A percentile compares a stretch with the other conserved stretches of the same genome.
Conservation (phyloP, 1,284 basidiomycete genomes). For the Caloboletus firmus region DNA sequence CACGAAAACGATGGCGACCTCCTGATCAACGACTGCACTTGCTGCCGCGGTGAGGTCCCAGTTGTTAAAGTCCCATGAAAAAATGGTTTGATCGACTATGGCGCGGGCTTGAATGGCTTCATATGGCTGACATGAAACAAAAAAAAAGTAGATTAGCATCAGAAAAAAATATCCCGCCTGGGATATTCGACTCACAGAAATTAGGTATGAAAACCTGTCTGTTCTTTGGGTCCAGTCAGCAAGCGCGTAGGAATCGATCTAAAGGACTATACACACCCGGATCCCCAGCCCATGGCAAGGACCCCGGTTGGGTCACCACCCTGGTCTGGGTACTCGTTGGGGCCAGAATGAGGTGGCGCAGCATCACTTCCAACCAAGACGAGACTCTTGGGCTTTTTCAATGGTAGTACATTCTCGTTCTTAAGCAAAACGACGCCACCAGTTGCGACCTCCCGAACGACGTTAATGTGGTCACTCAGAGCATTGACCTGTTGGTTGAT, state of each 20-base stretch:
- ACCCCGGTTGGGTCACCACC: conserved; percentile 51
- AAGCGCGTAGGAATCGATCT: background rate
- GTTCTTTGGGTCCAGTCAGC: conserved; percentile 30
- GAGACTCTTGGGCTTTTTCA: conserved; percentile 41
- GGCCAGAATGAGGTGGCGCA: conserved; percentile 52
- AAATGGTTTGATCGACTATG: conserved; percentile 32
- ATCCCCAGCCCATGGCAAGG: conserved; percentile 66
- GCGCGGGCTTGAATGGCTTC: conserved; percentile 42
- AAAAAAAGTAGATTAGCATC: background rate
- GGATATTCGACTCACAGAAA: conserved; percentile 33
- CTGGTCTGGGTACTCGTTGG: conserved; percentile 56
- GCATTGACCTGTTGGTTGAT: conserved; percentile 61
- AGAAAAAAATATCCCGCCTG: background rate
- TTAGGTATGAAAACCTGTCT: conserved; percentile 38
- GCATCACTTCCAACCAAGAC: conserved; percentile 52
- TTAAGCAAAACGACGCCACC: conserved; percentile 77
- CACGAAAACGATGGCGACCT: conserved; percentile 41
- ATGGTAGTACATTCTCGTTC: conserved; percentile 61
- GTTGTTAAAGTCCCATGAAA: conserved; percentile 40
- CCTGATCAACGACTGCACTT: conserved; percentile 27
- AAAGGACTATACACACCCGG: conserved; percentile 38
- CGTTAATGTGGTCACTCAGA: conserved; percentile 51
- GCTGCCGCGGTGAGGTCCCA: conserved; percentile 33
- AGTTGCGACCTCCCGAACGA: conserved; percentile 66
- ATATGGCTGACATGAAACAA: conserved; percentile 30